Conservation (phyloP, 2,329 filamentous ascomycete genomes). For the Aspergillus sclerotialis region DNA sequence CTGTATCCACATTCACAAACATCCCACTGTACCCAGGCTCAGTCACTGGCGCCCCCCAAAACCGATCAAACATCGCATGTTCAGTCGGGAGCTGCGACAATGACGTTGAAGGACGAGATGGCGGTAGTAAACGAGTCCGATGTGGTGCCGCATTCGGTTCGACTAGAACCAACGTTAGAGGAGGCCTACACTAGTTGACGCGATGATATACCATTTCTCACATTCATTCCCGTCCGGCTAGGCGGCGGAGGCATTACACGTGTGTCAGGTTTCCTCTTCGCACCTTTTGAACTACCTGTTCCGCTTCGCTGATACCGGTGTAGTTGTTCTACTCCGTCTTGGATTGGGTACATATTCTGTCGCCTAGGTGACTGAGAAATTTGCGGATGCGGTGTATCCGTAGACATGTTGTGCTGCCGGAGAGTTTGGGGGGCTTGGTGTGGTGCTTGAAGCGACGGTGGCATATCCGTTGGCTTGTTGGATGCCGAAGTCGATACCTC, state of each 20-base stretch:
- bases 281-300: conserved; percentile 28
- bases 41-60: conserved; percentile 14
- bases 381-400: no score
- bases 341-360: no score
- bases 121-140: conserved; percentile 19
- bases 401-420: conserved; percentile 13
- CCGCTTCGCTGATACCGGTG: conserved; percentile 35
- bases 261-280: conserved; percentile 14
- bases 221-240: conserved; percentile 11
- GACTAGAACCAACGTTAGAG: no score
- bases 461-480: conserved; percentile 7
- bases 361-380: no score
- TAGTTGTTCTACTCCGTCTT: conserved; percentile 28
- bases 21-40: no score
- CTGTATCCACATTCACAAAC: no score
- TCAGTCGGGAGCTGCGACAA: conserved; percentile 17
- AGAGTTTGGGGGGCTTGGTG: conserved; percentile 24
- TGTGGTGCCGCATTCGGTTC: conserved; percentile 13
- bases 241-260: conserved; percentile 27
- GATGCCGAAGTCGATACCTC: conserved; percentile 6
- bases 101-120: conserved; percentile 12
- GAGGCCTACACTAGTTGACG: no score
- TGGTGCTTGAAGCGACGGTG: no score
- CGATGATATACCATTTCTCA: conserved; percentile 16
- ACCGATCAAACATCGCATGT: conserved; percentile 16